Evolutionary conservation across 1,284 basidiomycete species (phyloP), one percentile per base, ranked within the genome.

Genomic region (Ganoderma leucocontextum): DNA sequence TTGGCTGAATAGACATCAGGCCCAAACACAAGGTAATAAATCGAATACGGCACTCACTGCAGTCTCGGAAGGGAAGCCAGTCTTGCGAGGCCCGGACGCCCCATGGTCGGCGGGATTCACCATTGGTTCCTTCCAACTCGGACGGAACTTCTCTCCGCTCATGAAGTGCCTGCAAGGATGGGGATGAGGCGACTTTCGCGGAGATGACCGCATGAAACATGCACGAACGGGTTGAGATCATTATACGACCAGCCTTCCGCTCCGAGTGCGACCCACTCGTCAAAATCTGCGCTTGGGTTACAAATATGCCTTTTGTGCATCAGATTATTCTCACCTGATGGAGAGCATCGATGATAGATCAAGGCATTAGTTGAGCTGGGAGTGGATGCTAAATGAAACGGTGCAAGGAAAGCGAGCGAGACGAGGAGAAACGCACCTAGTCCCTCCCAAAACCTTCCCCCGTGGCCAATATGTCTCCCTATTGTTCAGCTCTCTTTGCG

Each of bases 171-270:
- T 80, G 63, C 36, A 17, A 12, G n/a, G n/a, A 60, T 3, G 38
- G n/a, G n/a, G n/a, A 25, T 41, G n/a, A n/a, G 15, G 19, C 15
- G 10, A 41, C 9, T 6, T 42, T 17, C 39, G 29, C 0, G 15
- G 47, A 5, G 13, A 13, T 13, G 13, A 17, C 2, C 10, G 57
- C 10, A 29, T 33, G 19, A 17, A 12, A 25, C 8, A 5, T 4
- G 7, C 33, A 64, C 78, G 59, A 66, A 82, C 73, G 76, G 78
- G 52, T 76, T 72, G 62, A 83, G 70, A 19, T 77, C 75, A 1
- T 74, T 66, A 60, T 79, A 82, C 1, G 72, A 72, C 83, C 83
- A 85, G 2, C 81, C 83, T 5, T 67, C 73, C 0, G 79, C 81
- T 15, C 82, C 82, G 0, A 73, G 70, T 8, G 70, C 52, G 12